These are phyloP conservation scores for Candolleomyces efflorescens DNA, from an alignment of 768 basidiomycete genomes.

Conservation along the genomic window DNA sequence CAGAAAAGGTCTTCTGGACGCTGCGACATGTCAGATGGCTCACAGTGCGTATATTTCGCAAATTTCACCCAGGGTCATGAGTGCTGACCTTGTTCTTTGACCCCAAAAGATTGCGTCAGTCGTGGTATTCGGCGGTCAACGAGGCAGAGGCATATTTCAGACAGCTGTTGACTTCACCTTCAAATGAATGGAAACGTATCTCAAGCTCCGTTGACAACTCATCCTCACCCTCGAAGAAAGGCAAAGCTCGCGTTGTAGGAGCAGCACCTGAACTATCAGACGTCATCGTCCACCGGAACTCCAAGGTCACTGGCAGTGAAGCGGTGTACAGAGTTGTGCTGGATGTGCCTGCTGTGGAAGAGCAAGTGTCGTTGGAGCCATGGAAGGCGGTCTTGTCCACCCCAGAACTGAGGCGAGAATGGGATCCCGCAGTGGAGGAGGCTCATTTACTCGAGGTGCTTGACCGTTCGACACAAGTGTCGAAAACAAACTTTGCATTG, in stretches of 20 bases:
- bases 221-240: slow-evolving; percentile 45
- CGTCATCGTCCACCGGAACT: slow-evolving; percentile 67
- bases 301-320: slow-evolving; percentile 57
- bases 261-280: slow-evolving; percentile 59
- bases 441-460: slow-evolving; percentile 81
- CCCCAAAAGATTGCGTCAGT: slow-evolving; percentile 58
- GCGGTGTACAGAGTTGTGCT: slow-evolving; percentile 77
- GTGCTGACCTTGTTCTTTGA: not conserved
- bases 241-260: slow-evolving; percentile 47
- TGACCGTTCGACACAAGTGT: slow-evolving; percentile 80
- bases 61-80: not conserved
- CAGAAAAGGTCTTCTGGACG: not conserved
- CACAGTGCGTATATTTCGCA: slow-evolving; percentile 16
- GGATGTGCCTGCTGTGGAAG: slow-evolving; percentile 69
- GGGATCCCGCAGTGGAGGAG: slow-evolving; percentile 92
- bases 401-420: slow-evolving; percentile 83
- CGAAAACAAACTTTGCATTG: slow-evolving; percentile 85
- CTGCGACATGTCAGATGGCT: slow-evolving; percentile 27
- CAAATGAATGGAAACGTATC: slow-evolving; percentile 83
- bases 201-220: slow-evolving; percentile 34
- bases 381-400: slow-evolving; percentile 82
- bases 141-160: slow-evolving; percentile 76
- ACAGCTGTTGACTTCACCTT: slow-evolving; percentile 67
- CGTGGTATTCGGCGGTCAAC: slow-evolving; percentile 75
- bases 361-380: slow-evolving; percentile 60